Conservation (phyloP, 169 alveolate species). For the Cryptosporidium bovis region DNA sequence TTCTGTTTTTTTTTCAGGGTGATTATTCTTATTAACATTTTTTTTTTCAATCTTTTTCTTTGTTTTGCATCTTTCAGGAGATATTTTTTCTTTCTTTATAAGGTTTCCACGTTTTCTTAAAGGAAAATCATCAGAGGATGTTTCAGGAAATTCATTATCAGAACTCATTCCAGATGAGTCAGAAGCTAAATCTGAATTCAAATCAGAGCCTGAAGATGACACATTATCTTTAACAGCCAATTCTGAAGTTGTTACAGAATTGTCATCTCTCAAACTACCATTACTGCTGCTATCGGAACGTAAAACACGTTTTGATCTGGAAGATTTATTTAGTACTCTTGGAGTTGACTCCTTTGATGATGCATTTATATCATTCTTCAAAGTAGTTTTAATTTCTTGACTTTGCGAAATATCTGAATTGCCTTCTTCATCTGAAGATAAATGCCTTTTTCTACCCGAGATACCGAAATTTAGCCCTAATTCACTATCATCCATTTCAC, state of each 20-base stretch:
- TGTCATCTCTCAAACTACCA: slow-evolving; percentile 6
- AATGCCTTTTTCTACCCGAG: slow-evolving; percentile 35
- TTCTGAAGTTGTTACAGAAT: slow-evolving; percentile 1
- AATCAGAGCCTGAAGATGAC: neutral
- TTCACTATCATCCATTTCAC: slow-evolving; percentile 45
- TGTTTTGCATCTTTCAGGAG: neutral
- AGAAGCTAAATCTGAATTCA: slow-evolving; percentile 20
- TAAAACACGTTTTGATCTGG: slow-evolving; percentile 59
- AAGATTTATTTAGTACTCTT: slow-evolving; percentile 31
- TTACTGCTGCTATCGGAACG: slow-evolving; percentile 39
- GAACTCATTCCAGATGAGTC: neutral
- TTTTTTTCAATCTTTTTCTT: neutral
- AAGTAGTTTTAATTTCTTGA: neutral
- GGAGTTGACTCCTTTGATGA: slow-evolving; percentile 74
- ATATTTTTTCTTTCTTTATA: slow-evolving; percentile 22
- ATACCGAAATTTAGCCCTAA: slow-evolving; percentile 35
- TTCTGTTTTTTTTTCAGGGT: neutral
- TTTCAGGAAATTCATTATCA: slow-evolving; percentile 4
- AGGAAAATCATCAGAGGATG: slow-evolving; percentile 1
- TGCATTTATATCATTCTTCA: neutral
- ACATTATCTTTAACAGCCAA: too few relatives aligned
- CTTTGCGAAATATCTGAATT: neutral
- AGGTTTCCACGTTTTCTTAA: slow-evolving; percentile 1
- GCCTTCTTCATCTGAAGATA: slow-evolving; percentile 43
- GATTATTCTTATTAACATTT: neutral